Percentiles rank a stretch among this genome's conserved stretches.
Evolutionary conservation across 2,329 filamentous ascomycete genomes (phyloP).

Genomic region (Pyricularia pennisetigena): DNA sequence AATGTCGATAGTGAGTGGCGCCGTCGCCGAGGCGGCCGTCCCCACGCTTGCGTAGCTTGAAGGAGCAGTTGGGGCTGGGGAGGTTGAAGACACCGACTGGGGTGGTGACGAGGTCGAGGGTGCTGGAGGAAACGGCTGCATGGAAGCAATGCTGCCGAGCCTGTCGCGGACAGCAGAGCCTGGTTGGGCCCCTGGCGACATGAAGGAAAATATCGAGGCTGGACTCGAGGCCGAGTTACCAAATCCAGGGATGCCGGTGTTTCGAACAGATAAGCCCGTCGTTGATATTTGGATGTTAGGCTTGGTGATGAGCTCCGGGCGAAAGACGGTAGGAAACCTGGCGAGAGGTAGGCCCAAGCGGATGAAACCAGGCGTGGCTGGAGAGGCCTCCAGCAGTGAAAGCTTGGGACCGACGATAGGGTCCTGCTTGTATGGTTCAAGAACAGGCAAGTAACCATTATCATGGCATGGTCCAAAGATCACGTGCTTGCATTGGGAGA

Average conservation of each 20-base stretch:
- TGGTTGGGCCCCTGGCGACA: not conserved
- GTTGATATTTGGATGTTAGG: not conserved
- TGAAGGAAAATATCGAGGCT: not conserved
- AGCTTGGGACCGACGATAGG: slow-evolving; percentile 15
- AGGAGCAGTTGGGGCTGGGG: not conserved
- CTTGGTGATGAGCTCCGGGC: slow-evolving; percentile 13
- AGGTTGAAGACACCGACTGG: slow-evolving; percentile 9
- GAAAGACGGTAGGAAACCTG: slow-evolving; percentile 19
- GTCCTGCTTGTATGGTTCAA: slow-evolving; percentile 21
- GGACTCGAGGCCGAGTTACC: not conserved
- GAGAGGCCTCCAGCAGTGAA: slow-evolving; percentile 20
- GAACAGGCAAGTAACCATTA: slow-evolving; percentile 22
- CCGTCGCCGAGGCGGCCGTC: not conserved
- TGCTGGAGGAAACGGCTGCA: slow-evolving; percentile 2
- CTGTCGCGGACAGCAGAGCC: not conserved
- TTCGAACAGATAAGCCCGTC: slow-evolving; percentile 6
- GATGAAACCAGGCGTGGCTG: slow-evolving; percentile 19
- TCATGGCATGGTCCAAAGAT: slow-evolving; percentile 23
- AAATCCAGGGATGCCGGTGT: not conserved
- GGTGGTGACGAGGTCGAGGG: slow-evolving; percentile 8
- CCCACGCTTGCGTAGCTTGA: slow-evolving; percentile 4
- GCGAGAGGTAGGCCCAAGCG: slow-evolving; percentile 18
- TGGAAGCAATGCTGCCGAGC: not conserved
- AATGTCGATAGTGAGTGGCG: slow-evolving; percentile 15
- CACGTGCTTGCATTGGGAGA: slow-evolving; percentile 20